Percentiles rank a stretch among this genome's conserved stretches.
These are phyloP conservation scores for Pichia sp. DNA, from an alignment of 1,139 yeast species.

Conservation along the genomic window DNA sequence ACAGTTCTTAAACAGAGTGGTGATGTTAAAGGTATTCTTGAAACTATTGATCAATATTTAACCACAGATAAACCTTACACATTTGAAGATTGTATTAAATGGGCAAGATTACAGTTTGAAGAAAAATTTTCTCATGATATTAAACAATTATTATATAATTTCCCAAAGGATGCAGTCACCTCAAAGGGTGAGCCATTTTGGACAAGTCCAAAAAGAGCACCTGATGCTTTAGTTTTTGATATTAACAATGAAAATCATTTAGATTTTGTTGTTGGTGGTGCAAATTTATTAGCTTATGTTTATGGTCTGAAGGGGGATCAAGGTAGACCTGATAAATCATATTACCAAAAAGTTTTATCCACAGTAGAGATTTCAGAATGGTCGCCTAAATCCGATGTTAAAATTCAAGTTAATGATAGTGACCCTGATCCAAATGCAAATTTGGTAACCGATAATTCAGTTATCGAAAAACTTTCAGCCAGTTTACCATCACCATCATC, in stretches of 20 bases:
- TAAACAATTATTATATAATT: conserved; percentile 81
- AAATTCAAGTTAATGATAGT: conserved; percentile 81
- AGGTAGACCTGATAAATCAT: conserved; percentile 39
- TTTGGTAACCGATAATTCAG: conserved; percentile 49
- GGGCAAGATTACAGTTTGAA: conserved; percentile 94
- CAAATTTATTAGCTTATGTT: conserved; percentile 83
- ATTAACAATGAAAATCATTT: conserved; percentile 69
- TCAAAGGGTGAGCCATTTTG: conserved; percentile 91
- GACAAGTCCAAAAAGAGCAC: conserved; percentile 98
- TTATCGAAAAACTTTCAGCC: conserved; percentile 55
- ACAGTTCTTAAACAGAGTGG: conserved; percentile 85
- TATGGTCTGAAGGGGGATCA: conserved; percentile 72
- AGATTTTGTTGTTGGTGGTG: conserved; percentile 80
- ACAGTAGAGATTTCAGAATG: conserved; percentile 59
- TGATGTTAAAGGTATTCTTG: conserved; percentile 81
- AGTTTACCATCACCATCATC: conserved; percentile 84
- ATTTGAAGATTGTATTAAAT: conserved; percentile 87
- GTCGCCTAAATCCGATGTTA: conserved; percentile 65
- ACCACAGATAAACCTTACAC: conserved; percentile 70
- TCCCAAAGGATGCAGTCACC: conserved; percentile 90
- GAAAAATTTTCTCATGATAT: conserved; percentile 78
- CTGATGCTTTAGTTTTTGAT: conserved; percentile 74
- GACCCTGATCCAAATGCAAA: conserved; percentile 79
- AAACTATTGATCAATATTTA: conserved; percentile 67
- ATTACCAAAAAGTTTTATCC: conserved; percentile 43